Conservation (phyloP, 176 grass and related monocot genomes). For the Carex pumila region DNA sequence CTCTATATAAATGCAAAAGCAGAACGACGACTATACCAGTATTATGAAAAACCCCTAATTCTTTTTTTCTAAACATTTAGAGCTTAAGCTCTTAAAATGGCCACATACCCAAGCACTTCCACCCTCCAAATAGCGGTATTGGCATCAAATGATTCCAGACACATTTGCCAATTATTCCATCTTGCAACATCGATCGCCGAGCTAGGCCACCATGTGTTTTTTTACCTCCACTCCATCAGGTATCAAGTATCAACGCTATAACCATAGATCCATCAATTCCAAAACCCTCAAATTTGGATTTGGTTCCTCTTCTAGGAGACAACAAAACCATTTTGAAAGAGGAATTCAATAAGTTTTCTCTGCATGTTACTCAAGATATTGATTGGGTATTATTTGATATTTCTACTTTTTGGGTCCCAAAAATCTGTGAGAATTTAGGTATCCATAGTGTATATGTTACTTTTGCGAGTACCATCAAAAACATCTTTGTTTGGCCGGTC, state of each 20-base stretch:
- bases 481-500: background rate
- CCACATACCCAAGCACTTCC: background rate
- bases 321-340: background rate
- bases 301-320: background rate
- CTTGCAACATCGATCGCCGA: background rate
- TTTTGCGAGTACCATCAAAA: too few species aligned
- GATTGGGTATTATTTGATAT: slow-evolving; percentile 8
- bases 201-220: background rate
- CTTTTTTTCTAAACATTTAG: background rate
- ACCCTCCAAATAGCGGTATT: background rate
- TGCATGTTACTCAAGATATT: background rate
- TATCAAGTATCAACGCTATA: background rate
- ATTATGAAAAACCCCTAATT: background rate
- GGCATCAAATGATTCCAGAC: background rate
- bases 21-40: background rate
- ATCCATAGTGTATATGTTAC: background rate
- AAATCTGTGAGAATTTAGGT: background rate
- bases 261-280: background rate
- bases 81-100: background rate
- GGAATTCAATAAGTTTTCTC: background rate
- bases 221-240: background rate
- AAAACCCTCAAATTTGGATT: background rate
- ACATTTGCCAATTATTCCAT: background rate
- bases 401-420: background rate
- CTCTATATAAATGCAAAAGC: background rate